Evolutionary conservation across 2,329 filamentous ascomycete genomes (phyloP), one percentile per base, ranked within the genome.

Genomic region (Xylariaceae sp.): DNA sequence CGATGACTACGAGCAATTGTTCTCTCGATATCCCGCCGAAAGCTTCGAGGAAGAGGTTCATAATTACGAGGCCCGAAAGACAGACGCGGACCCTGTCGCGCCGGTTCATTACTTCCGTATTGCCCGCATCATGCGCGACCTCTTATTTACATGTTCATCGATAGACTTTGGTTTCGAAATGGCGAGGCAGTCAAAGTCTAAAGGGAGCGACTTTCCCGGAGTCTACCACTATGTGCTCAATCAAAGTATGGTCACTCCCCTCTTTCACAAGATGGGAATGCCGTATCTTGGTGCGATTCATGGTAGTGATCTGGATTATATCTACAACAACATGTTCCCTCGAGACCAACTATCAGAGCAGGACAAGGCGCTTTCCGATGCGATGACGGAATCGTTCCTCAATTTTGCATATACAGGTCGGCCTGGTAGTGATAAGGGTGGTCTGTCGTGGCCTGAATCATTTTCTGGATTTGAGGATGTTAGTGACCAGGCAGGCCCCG

Each of bases 141-240:
- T 64, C 2, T 19, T 64, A 5, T 63, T 64, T 47, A 55, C 62
- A 2, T 63, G 62, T 43, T 60, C 62, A 0, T 63, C 62, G 2
- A 55, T 64, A 2, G 54, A 51, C 42, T 63, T 63, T 32, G 61
- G 59, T 0, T 59, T 52, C 32, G 62, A 62, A 41, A 59, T 62
- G 44, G 54, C 52, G 2, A 55, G 44, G 6, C 62, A 63, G 27
- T 62, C 60, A 11, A 48, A 31, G 41, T 26, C 12, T 50, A 1
- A 47, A 60, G 35, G 19, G 19, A 19, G 19, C 31, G 19, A 3
- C 6, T 61, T 60, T 40, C 19, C 59, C 0, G 60, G 65, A 1
- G 62, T 66, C 1, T 59, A 60, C 1, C 45, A 62, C 12, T 68
- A 69, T 47, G 54, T 57, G 32, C 43, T 68, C n/a, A 69, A 69